phyloP scores from a whole-genome alignment of 805 yeast genomes.

The Lipomyces chichibuensis region DNA sequence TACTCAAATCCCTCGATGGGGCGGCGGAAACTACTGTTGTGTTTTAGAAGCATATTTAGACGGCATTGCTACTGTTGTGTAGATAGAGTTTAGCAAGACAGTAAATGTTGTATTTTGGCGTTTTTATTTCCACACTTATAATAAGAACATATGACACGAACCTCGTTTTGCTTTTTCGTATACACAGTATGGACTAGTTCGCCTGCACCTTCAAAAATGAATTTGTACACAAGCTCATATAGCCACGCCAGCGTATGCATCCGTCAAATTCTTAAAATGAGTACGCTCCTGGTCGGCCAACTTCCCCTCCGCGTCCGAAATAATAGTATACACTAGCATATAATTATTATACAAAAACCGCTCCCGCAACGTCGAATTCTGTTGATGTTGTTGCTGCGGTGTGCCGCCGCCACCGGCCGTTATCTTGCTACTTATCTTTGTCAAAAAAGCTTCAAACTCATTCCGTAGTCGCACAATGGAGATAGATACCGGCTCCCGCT shows the following conservation, averaged over 20 bases:
- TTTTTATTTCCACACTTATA: background rate
- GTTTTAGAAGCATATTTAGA: background rate
- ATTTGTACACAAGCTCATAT: background rate
- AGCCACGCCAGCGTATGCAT: constrained; percentile 46
- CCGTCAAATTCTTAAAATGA: constrained; percentile 52
- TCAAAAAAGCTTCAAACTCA: constrained; percentile 78
- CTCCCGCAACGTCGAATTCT: constrained; percentile 53
- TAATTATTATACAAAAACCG: constrained; percentile 74
- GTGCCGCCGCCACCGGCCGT: constrained; percentile 1
- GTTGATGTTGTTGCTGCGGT: constrained; percentile 45
- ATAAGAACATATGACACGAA: background rate
- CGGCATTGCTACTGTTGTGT: background rate
- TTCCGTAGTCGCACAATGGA: constrained; percentile 70
- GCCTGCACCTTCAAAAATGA: background rate
- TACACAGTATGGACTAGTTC: background rate
- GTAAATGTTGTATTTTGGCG: background rate
- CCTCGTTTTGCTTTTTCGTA: background rate
- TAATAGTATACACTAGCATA: constrained; percentile 61
- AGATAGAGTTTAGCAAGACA: background rate
- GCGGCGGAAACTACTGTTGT: background rate
- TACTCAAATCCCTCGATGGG: constrained; percentile 59
- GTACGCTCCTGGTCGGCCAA: constrained; percentile 50
- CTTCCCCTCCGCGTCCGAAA: constrained; percentile 51
- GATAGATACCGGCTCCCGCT: constrained; percentile 69
- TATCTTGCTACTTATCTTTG: constrained; percentile 60